Conservation (phyloP, 495 filamentous ascomycete genomes). For the Xylaria curta region DNA sequence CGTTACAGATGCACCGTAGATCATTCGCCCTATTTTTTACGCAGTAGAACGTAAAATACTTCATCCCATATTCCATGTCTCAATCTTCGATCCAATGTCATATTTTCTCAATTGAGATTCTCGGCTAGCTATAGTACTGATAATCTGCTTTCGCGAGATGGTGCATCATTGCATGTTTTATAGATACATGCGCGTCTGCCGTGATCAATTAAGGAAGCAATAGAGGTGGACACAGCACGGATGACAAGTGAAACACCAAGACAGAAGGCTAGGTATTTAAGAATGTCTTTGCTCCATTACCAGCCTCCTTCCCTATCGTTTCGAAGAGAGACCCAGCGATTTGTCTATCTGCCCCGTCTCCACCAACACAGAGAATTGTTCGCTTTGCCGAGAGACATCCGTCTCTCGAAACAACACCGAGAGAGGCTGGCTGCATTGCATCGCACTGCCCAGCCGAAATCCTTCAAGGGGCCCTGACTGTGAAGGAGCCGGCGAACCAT, state of each 20-base stretch:
- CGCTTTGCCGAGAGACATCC: slow-evolving; percentile 15
- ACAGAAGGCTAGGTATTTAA: background rate
- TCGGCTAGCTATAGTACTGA: background rate
- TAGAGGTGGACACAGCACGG: background rate
- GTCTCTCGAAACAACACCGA: slow-evolving; percentile 15
- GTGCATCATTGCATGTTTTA: background rate
- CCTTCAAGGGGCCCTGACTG: background rate
- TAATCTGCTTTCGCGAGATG: background rate
- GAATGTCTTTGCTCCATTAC: background rate
- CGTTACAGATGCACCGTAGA: slow-evolving; percentile 13
- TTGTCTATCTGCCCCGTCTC: background rate
- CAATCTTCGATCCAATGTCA: background rate
- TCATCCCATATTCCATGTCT: background rate
- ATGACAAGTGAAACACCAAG: background rate
- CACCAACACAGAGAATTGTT: background rate
- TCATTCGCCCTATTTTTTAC: slow-evolving; percentile 1
- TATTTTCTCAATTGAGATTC: background rate
- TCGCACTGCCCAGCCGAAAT: background rate
- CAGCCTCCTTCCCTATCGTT: no score
- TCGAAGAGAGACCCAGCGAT: background rate
- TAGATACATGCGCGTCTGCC: no score
- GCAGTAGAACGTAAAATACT: background rate
- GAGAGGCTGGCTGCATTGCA: slow-evolving; percentile 3
- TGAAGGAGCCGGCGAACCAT: background rate
- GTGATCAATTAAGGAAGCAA: background rate